phyloP scores from a whole-genome alignment of 192 early-diverging fungal species.

The Oehlia diaphana region DNA sequence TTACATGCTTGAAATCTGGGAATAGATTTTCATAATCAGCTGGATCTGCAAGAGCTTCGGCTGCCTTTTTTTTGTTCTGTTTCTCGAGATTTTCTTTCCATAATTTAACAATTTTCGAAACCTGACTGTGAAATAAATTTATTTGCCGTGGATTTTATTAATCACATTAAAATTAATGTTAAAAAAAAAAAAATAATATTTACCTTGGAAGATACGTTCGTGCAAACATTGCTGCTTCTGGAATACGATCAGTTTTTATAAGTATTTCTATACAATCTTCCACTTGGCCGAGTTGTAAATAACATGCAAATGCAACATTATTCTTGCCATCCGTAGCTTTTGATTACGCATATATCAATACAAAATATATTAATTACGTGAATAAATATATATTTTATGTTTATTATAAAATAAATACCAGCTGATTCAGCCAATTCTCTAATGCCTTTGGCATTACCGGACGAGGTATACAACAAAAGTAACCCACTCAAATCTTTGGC shows the following conservation, averaged over 20 bases:
- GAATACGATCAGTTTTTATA: conserved; percentile 80
- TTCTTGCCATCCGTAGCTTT: conserved; percentile 69
- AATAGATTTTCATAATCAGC: conserved; percentile 83
- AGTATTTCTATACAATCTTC: conserved; percentile 88
- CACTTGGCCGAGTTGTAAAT: conserved; percentile 70
- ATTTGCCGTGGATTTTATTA: background rate
- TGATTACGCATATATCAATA: conserved; percentile 19
- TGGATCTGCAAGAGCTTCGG: conserved; percentile 88
- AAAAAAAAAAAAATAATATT: background rate
- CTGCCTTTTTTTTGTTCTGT: conserved; percentile 74
- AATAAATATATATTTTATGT: background rate
- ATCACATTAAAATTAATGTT: too few relatives aligned
- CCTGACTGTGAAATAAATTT: conserved; percentile 43
- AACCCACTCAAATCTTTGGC: conserved; percentile 91
- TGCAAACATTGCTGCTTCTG: conserved; percentile 95
- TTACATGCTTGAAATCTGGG: conserved; percentile 66
- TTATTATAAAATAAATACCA: conserved; percentile 18
- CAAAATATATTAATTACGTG: background rate
- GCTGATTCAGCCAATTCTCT: conserved; percentile 70
- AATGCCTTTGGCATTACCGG: conserved; percentile 81
- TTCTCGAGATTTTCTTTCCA: conserved; percentile 80
- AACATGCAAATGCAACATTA: conserved; percentile 91
- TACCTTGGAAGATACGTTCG: conserved; percentile 81
- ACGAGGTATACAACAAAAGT: conserved; percentile 87
- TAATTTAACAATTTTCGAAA: conserved; percentile 64